Conservation (phyloP, 148 eudicot genomes). For the Hydrangea macrophylla region DNA sequence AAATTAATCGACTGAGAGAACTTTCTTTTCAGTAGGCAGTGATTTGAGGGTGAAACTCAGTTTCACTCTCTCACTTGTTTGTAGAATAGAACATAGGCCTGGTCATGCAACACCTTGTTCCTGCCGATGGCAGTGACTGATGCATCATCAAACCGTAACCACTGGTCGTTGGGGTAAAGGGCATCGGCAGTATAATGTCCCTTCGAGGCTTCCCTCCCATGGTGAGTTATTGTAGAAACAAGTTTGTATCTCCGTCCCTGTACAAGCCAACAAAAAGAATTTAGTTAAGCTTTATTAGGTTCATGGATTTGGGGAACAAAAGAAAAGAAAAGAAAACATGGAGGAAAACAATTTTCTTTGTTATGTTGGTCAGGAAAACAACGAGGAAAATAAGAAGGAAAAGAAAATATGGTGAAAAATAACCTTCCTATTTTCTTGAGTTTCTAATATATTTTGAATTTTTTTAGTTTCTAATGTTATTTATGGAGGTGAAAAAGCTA, state of each 20-base stretch:
- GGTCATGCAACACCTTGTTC: constrained; percentile 80
- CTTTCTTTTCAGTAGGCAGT: neutral
- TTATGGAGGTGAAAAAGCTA: too few relatives aligned
- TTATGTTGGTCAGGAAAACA: too few relatives aligned
- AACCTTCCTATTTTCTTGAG: too few relatives aligned
- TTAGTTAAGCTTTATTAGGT: neutral
- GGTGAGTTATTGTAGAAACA: constrained; percentile 89
- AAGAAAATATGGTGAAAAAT: too few relatives aligned
- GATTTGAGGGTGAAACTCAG: neutral
- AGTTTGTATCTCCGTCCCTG: constrained; percentile 88
- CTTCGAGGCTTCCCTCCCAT: constrained; percentile 86
- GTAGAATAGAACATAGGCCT: constrained; percentile 94
- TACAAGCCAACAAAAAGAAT: neutral
- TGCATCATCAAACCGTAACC: constrained; percentile 94
- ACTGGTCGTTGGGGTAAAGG: constrained; percentile 58
- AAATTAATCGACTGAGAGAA: neutral
- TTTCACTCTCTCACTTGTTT: constrained; percentile 43
- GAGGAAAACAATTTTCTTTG: too few relatives aligned
- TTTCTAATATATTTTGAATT: too few relatives aligned
- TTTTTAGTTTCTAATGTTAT: too few relatives aligned
- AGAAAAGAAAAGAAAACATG: too few relatives aligned
- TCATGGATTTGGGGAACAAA: too few relatives aligned
- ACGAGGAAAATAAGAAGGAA: too few relatives aligned
- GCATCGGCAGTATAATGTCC: constrained; percentile 98
- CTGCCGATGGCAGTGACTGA: constrained; percentile 57